Conservation (phyloP, 164 flowering plant species). For the Houttuynia cordata region DNA sequence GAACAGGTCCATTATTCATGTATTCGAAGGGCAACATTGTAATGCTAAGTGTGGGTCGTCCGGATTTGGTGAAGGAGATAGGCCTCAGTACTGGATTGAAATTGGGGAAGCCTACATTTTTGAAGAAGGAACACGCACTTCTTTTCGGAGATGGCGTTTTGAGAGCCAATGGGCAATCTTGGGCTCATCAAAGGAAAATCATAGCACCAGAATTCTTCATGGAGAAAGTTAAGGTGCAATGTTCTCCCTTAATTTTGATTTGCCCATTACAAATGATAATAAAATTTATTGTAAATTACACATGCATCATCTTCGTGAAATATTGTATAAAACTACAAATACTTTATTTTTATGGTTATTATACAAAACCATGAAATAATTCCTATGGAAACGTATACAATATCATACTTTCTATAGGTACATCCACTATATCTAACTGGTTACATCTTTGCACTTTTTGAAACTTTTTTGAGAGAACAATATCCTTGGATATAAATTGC, state of each 20-base stretch:
- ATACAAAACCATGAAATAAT: too few relatives aligned
- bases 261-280: too few relatives aligned
- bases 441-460: too few relatives aligned
- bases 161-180: slow-evolving; percentile 24
- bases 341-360: too few relatives aligned
- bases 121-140: slow-evolving; percentile 13
- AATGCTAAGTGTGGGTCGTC: slow-evolving; percentile 14
- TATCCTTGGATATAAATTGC: too few relatives aligned
- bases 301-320: too few relatives aligned
- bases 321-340: too few relatives aligned
- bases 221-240: slow-evolving; percentile 31
- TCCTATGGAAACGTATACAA: too few relatives aligned
- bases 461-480: too few relatives aligned
- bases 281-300: too few relatives aligned
- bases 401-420: too few relatives aligned
- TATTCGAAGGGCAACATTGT: slow-evolving; percentile 25
- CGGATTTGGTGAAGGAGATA: slow-evolving; percentile 30
- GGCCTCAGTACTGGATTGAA: slow-evolving; percentile 17
- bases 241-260: not conserved
- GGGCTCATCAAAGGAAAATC: slow-evolving; percentile 43
- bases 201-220: slow-evolving; percentile 30
- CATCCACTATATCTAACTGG: too few relatives aligned
- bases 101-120: slow-evolving; percentile 30
- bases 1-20: slow-evolving; percentile 18
- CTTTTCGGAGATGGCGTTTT: slow-evolving; percentile 37